phyloP scores from a whole-genome alignment of 306 rosid species.

The Delonix regia region DNA sequence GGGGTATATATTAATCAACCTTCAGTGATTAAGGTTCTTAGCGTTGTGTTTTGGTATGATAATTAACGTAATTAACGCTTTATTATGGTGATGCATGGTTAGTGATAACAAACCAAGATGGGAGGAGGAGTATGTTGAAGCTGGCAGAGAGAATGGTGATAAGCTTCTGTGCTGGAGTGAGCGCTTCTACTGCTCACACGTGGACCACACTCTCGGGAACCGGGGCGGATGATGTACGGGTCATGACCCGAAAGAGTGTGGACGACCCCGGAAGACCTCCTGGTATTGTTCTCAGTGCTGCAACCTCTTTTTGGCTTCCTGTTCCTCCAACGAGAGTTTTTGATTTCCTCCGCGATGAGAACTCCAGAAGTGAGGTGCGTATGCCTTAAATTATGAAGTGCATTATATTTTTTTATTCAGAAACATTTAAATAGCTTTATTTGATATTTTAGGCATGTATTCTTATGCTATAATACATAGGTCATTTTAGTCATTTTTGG shows the following conservation, averaged over 20 bases:
- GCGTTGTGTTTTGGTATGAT: not conserved
- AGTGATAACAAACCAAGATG: slow-evolving; percentile 95
- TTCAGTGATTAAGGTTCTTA: too few relatives aligned
- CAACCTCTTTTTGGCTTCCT: slow-evolving; percentile 98
- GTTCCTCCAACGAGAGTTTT: slow-evolving; percentile 83
- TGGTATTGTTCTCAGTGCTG: slow-evolving; percentile 93
- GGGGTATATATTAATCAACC: slow-evolving; percentile 52
- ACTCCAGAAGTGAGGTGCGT: slow-evolving; percentile 86
- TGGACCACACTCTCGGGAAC: slow-evolving; percentile 95
- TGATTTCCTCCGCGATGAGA: slow-evolving; percentile 89
- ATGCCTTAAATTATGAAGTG: too few relatives aligned
- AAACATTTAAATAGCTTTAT: too few relatives aligned
- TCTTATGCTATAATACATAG: too few relatives aligned
- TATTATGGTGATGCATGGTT: not conserved
- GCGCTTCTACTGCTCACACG: slow-evolving; percentile 93
- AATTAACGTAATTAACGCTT: not conserved
- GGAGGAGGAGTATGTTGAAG: slow-evolving; percentile 94
- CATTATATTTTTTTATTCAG: too few relatives aligned
- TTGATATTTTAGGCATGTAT: too few relatives aligned
- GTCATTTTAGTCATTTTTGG: too few relatives aligned
- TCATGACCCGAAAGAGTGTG: slow-evolving; percentile 90
- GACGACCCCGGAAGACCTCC: slow-evolving; percentile 98
- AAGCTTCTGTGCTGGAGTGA: slow-evolving; percentile 95
- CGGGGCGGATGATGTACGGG: slow-evolving; percentile 94
- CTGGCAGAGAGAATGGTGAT: slow-evolving; percentile 97